phyloP scores from a whole-genome alignment of 2,329 filamentous ascomycete species.

The Trichophaea hybrida region DNA sequence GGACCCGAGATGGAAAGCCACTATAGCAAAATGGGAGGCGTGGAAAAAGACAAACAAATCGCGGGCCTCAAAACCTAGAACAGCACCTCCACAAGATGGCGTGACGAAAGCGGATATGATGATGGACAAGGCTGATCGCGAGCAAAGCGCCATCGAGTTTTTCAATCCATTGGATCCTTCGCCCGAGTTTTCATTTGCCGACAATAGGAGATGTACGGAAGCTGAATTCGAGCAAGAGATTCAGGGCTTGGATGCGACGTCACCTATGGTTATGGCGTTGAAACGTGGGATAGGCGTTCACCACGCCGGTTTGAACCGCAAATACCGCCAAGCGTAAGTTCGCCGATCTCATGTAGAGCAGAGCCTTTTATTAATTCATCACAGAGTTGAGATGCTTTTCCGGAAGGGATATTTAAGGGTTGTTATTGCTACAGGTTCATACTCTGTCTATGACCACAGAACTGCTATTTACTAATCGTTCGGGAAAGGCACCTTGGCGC shows the following conservation, averaged over 20 bases:
- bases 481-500: slow-evolving; percentile 39
- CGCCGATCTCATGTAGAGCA: slow-evolving; percentile 17
- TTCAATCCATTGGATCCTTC: slow-evolving; percentile 55
- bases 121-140: slow-evolving; percentile 42
- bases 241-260: slow-evolving; percentile 32
- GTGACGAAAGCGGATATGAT: slow-evolving; percentile 37
- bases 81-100: slow-evolving; percentile 29
- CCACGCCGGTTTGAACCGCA: slow-evolving; percentile 59
- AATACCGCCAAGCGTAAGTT: slow-evolving; percentile 50
- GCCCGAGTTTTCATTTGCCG: slow-evolving; percentile 51
- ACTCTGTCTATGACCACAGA: not conserved
- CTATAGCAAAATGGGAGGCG: slow-evolving; percentile 42
- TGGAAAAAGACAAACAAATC: slow-evolving; percentile 35
- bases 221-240: slow-evolving; percentile 46
- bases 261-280: slow-evolving; percentile 46
- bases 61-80: slow-evolving; percentile 26
- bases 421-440: slow-evolving; percentile 58
- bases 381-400: slow-evolving; percentile 56
- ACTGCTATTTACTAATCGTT: not conserved
- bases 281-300: slow-evolving; percentile 61
- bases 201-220: slow-evolving; percentile 43
- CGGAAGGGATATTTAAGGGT: slow-evolving; percentile 55
- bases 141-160: slow-evolving; percentile 43
- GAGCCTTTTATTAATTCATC: not conserved
- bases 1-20: slow-evolving; percentile 46